Conservation (phyloP, 2,329 filamentous ascomycete species). For the Lachnellula occidentalis region DNA sequence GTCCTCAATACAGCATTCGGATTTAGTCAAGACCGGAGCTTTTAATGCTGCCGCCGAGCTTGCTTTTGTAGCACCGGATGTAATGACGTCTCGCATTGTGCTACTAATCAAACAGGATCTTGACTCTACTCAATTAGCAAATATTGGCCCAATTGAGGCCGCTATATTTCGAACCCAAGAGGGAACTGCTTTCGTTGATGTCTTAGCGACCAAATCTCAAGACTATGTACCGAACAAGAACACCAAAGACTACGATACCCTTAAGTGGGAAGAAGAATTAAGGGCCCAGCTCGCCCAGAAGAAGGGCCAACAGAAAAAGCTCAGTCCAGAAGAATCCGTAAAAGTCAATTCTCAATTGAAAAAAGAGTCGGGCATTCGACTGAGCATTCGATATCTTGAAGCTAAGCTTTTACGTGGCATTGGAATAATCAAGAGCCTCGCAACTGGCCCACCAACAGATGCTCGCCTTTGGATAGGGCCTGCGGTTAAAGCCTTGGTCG, state of each 20-base stretch:
- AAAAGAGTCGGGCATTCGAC: constrained; percentile 77
- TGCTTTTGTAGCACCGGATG: constrained; percentile 85
- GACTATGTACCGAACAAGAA: constrained; percentile 74
- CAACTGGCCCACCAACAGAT: constrained; percentile 83
- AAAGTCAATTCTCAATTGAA: constrained; percentile 88
- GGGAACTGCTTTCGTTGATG: constrained; percentile 83
- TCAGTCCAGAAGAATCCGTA: constrained; percentile 79
- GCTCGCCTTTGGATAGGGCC: constrained; percentile 82
- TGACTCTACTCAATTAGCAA: constrained; percentile 60
- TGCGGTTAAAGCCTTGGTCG: constrained; percentile 67
- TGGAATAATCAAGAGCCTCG: constrained; percentile 77
- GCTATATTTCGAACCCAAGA: constrained; percentile 90
- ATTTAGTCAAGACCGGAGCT: constrained; percentile 59
- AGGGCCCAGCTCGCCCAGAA: constrained; percentile 84
- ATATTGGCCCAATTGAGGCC: constrained; percentile 79
- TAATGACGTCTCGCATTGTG: constrained; percentile 70
- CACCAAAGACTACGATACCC: constrained; percentile 87
- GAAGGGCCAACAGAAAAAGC: constrained; percentile 85
- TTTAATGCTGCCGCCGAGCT: constrained; percentile 84
- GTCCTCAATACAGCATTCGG: constrained; percentile 31
- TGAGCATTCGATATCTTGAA: constrained; percentile 63
- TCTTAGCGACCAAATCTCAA: constrained; percentile 75
- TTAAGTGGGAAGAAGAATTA: constrained; percentile 96
- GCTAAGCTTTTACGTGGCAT: constrained; percentile 74
- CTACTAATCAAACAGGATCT: constrained; percentile 70